Base-by-base conservation (phyloP, 495 filamentous ascomycete genomes). In the Xylaria longipes region DNA sequence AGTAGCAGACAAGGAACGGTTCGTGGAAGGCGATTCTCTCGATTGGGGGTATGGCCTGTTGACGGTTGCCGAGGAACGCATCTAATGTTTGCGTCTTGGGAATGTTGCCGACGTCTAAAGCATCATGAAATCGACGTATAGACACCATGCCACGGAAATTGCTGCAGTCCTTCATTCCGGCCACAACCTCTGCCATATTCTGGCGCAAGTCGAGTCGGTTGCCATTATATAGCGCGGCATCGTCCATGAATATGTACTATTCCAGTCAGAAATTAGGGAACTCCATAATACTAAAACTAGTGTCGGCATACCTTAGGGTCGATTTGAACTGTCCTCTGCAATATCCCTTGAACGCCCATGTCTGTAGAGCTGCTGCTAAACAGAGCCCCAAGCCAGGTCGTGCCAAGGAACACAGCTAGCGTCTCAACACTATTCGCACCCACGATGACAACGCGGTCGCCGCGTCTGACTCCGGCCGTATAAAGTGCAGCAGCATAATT, bases 201-300 rank as follows among this genome's bases (percentile, higher is more conserved):
- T 78, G 71, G 29, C 91, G 86, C 29, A 96, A 79, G 76, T 95
- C 93, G 17, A 92, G 84, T 6, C 80, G 85, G 80, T 92, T 92
- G 17, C 91, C 91, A 76, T 95, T 96, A 73, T 96, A 96, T 25
- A 95, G 81, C 1, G 92, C 87, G 20, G 83, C 85, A 74, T 96
- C 93, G 71, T 96, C 93, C 81, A 94, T 87, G 75, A 96, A 95
- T 33, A 96, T 80, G 73, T 86, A 91, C 77, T 85, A 22, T 54
- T 11, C 52, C 27, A 0, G 45, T 75, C 0, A 75, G 57, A 9
- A 66, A 52, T 29, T 60, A 39, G 48, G 25, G 25, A 64, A 27
- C 46, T 22, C 57, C 17, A 22, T n/a, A 37, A 69, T 7, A 48
- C 25, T 0, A 37, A 50, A 17, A 33, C 27, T 17, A 6, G 25